These are phyloP conservation scores for Hypseocharis bilobata DNA, from an alignment of 441 rosid species.

Conservation along the genomic window DNA sequence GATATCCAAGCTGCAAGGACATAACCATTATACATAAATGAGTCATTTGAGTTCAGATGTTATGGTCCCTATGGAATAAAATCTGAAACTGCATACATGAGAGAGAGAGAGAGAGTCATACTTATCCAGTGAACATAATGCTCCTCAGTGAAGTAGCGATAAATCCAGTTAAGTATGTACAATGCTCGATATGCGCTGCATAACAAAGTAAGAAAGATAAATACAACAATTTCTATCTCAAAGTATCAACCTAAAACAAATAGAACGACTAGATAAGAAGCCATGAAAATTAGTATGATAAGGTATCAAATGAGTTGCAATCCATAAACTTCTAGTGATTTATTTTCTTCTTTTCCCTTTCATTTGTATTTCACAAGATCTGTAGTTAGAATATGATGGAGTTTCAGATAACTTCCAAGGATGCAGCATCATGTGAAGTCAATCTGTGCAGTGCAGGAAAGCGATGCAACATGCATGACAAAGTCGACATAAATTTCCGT, in stretches of 20 bases:
- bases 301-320: not conserved
- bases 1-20: constrained; percentile 47
- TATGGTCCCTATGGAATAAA: not conserved
- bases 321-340: not conserved
- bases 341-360: not conserved
- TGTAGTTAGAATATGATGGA: not conserved
- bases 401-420: not conserved
- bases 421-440: no score
- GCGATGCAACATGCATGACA: no score
- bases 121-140: constrained; percentile 50
- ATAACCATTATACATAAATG: not conserved
- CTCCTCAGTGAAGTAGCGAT: constrained; percentile 43
- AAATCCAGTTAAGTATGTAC: constrained; percentile 50
- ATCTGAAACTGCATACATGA: not conserved
- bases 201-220: constrained; percentile 10
- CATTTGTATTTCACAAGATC: not conserved
- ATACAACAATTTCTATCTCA: not conserved
- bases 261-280: not conserved
- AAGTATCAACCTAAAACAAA: not conserved
- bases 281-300: no score
- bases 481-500: no score
- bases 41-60: not conserved
- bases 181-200: constrained; percentile 46
- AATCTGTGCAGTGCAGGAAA: no score
- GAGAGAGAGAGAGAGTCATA: constrained; percentile 25